phyloP scores from a whole-genome alignment of 257 asterid species.

The Capsicum rhomboideum region DNA sequence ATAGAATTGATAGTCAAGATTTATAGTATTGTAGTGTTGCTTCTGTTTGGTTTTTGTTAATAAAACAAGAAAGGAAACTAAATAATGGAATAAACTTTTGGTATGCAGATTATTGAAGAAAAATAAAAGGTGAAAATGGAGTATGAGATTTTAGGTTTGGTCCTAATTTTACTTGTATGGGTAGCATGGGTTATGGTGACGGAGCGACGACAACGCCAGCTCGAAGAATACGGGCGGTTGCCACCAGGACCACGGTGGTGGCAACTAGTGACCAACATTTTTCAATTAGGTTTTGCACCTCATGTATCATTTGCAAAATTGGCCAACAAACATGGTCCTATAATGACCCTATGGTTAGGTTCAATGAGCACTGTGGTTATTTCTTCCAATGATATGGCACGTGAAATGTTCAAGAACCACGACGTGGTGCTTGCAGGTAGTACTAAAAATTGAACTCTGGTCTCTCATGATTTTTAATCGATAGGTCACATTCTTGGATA shows the following conservation, averaged over 20 bases:
- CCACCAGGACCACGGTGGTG: conserved; percentile 78
- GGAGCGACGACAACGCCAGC: conserved; percentile 4
- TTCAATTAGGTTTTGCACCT: conserved; percentile 45
- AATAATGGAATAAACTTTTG: too few relatives aligned
- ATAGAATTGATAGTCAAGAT: too few relatives aligned
- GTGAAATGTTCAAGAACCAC: conserved; percentile 59
- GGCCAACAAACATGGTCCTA: conserved; percentile 43
- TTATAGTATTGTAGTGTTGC: too few relatives aligned
- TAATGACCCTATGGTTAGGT: conserved; percentile 62
- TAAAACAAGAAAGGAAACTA: too few relatives aligned
- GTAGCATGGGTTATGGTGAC: conserved; percentile 25
- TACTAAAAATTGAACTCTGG: background rate
- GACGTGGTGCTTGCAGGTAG: conserved; percentile 54
- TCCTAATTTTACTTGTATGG: conserved; percentile 21
- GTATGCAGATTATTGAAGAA: too few relatives aligned
- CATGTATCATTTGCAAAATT: conserved; percentile 40
- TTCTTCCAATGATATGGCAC: conserved; percentile 52
- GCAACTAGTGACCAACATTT: conserved; percentile 60
- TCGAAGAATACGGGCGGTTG: conserved; percentile 14
- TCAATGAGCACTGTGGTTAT: conserved; percentile 59
- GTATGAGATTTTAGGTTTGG: conserved; percentile 16
- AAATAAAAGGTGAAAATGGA: conserved; percentile 23
- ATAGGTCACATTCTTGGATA: background rate
- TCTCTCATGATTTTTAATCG: background rate
- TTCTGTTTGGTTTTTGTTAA: too few relatives aligned